These are phyloP conservation scores for Leptomonas pyrrhocoris DNA, from an alignment of 208 protist species.

Conservation along the genomic window DNA sequence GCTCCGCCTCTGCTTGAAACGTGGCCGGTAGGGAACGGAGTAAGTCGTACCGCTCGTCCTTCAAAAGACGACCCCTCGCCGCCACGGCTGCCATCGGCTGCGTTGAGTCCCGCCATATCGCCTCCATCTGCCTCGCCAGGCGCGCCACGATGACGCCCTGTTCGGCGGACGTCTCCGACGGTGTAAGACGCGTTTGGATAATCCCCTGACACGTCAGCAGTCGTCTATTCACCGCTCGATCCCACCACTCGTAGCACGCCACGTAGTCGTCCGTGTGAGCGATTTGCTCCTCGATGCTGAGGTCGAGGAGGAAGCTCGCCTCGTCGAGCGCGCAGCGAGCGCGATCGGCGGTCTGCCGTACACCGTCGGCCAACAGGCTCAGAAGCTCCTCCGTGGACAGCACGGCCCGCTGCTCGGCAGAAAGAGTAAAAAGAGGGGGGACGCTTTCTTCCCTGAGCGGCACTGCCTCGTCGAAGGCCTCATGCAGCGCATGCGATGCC, in stretches of 20 bases:
- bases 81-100: constrained; percentile 48
- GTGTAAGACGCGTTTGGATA: constrained; percentile 24
- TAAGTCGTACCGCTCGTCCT: constrained; percentile 63
- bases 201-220: constrained; percentile 43
- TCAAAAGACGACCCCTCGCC: constrained; percentile 45
- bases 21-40: constrained; percentile 22
- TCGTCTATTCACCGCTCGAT: constrained; percentile 47
- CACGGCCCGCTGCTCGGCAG: constrained; percentile 24
- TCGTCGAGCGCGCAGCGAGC: constrained; percentile 43
- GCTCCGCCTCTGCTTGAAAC: not conserved
- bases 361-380: constrained; percentile 38
- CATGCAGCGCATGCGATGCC: constrained; percentile 35
- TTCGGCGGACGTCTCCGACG: not conserved
- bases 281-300: constrained; percentile 75
- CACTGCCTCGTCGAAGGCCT: constrained; percentile 28
- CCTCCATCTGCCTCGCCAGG: constrained; percentile 36
- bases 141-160: constrained; percentile 3
- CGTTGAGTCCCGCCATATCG: constrained; percentile 28
- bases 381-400: constrained; percentile 42
- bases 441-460: constrained; percentile 29
- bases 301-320: constrained; percentile 54
- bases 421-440: constrained; percentile 43
- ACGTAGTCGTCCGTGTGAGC: constrained; percentile 60
- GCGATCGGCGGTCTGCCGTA: constrained; percentile 34
- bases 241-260: constrained; percentile 65